Base-by-base conservation (phyloP, 176 grass and related monocot species). In the Zoysia pacifica region DNA sequence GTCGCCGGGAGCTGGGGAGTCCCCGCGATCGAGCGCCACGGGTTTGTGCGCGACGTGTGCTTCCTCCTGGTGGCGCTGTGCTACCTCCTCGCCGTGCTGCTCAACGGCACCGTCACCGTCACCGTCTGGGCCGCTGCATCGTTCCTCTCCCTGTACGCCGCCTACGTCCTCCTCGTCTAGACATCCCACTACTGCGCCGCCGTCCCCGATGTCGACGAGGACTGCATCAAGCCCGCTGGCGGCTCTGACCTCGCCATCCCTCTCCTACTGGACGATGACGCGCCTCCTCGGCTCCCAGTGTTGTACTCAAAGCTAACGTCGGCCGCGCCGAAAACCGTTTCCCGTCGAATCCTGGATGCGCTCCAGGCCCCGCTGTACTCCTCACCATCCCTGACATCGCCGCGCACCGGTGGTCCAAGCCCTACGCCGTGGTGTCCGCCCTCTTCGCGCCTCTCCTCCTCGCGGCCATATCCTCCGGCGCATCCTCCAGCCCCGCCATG, bases 101-200 rank as follows among this genome's bases (percentile, higher is more conserved):
- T 93, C 85, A 64, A 48, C 18, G 88, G 91, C 47, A 44, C 55
- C 14, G 73, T 97, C 47, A 44, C 55, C 14, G 73, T 97, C 66
- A 89, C 88, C 59, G 63, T 97, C 48, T 89, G 84, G 86, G 89
- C 67, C 14, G 81, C 94, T 13, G 84, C 76, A 7, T 80, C 89
- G 1, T 97, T 97, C 81, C 90, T 92, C 15, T 97, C 86, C 3
- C 87, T 97, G 36, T 97, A 97, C 65, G 83, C 84, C 55, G 86
- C 54, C 1, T 97, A 97, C 44, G 87, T 97, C 46, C 82, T 90
- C 48, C 63, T 91, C 36, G 87, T 97, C 61, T 93, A 58, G 36
- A 79, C 79, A 5, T 85, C 94, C 3, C 89, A 93, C 81, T 97
- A 80, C 83, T 93, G 81, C 70, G 18, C 38, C 11, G 45, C 38